phyloP scores from a whole-genome alignment of 148 eudicot genomes.

The Rhododendron molle region DNA sequence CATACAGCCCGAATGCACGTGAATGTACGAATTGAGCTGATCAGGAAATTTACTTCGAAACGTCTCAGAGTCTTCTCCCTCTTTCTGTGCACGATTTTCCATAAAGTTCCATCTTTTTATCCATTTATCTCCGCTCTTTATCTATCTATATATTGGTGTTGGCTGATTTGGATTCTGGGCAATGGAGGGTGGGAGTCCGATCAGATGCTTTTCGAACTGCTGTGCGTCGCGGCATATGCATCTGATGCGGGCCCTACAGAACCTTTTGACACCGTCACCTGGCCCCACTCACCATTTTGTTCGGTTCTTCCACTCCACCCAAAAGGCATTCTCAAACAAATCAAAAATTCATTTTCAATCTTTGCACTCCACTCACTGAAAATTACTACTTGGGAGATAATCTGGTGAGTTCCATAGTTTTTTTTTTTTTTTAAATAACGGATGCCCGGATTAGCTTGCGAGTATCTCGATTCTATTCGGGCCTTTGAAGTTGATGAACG shows the following conservation, averaged over 20 bases:
- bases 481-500: no score
- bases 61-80: no score
- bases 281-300: neutral
- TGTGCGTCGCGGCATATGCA: conserved; percentile 26
- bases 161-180: no score
- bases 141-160: no score
- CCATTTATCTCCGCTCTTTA: neutral
- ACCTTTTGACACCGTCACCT: neutral
- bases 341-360: neutral
- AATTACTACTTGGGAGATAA: neutral
- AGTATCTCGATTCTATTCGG: no score
- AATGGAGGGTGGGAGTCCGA: neutral
- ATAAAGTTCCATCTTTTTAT: no score
- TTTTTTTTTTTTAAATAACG: no score
- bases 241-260: neutral
- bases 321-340: neutral
- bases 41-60: no score
- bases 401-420: neutral
- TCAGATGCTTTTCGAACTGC: conserved; percentile 15
- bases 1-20: no score
- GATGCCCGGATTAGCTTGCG: no score
- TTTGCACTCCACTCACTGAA: neutral
- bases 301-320: neutral
- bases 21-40: no score
- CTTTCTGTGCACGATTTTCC: no score